Evolutionary conservation across 306 rosid genomes (phyloP), one percentile per base, ranked within the genome.

Genomic region (Purshia tridentata): DNA sequence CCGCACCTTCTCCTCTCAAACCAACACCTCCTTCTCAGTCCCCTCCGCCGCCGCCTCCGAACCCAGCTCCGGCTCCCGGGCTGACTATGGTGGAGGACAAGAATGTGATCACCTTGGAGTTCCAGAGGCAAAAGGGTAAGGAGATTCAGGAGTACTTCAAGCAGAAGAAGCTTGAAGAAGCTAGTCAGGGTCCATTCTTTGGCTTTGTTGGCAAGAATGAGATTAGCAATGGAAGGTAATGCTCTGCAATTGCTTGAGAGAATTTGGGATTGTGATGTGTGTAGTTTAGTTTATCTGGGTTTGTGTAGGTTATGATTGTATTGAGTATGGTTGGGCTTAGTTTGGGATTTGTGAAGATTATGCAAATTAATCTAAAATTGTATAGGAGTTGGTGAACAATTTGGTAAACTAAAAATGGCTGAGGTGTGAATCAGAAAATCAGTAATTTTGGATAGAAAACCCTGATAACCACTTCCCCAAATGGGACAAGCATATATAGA

Each of bases 111-210:
- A 89, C 96, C 3, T 68, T 91, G 54, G 98, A 94, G 90, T 89
- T 94, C 77, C 98, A 94, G 94, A 89, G 98, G 82, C 88, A 76
- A 72, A 94, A 85, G 90, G 98, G 96, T n/a, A 94, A 89, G 92
- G 97, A 91, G 82, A 84, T 94, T 55, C 98, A 86, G 86, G 96
- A 94, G 42, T 94, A 86, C 75, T 94, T 94, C 74, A 91, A 87
- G 84, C 77, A 82, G 91, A 91, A 89, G 96, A 91, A 91, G 88
- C 91, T 91, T 78, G 96, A 91, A 48, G 90, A 78, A 35, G 92
- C 96, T 9, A 58, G 70, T 74, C 97, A 83, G 66, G 97, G 90
- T 22, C 98, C 98, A 8, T 72, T 84, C 55, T 88, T 94, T 87
- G 98, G 98, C 29, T 94, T 86, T 78, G 76, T 94, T 75, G 97